Base-by-base conservation (phyloP, 2,329 filamentous ascomycete species). In the Clonostachys rhizophaga region DNA sequence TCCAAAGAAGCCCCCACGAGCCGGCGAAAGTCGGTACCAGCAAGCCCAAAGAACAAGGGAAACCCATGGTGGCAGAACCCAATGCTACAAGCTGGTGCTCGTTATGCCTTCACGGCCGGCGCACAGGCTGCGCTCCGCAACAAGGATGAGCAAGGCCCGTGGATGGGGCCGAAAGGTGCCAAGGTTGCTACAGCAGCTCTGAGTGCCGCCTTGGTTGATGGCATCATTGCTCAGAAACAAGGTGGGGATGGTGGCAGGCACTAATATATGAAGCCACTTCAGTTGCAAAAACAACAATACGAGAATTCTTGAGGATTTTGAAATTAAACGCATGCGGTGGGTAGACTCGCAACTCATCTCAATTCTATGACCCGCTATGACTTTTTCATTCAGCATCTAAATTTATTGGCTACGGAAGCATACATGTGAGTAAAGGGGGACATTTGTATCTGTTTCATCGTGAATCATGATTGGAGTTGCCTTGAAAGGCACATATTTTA, bases 121-220 rank as follows among this genome's bases (percentile, higher is more conserved):
- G 74, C 73, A 2, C 63, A 75, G 43, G 72, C 74, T 4, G 71
- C 71, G 9, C 70, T 75, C 61, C 65, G 70, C 43, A 63, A 70
- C 43, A 70, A 71, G 43, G 64, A 70, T 42, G 69, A 75, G 14
- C 63, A 66, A 2, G 69, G 72, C 3, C 60, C 66, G 2, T 78
- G 74, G 74, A 58, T 72, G 5, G 72, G 74, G 0, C 58, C 70
- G 11, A 77, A 77, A 52, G 74, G 72, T 6, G 70, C 70, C 41
- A 72, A 72, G 45, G 61, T 77, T 4, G 74, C 71, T 2, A 72
- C 72, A 3, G 72, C 73, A 3, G 74, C 74, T 3, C 49, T 78
- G 2, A 72, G 72, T 16, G 74, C 74, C 2, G 74, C 73, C 1
- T 58, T 76, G 16, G 67, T 75, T 37, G 73, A 76, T 48, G 70